phyloP scores from a whole-genome alignment of 352 stramenopile species.

The Pythium catenulatum region DNA sequence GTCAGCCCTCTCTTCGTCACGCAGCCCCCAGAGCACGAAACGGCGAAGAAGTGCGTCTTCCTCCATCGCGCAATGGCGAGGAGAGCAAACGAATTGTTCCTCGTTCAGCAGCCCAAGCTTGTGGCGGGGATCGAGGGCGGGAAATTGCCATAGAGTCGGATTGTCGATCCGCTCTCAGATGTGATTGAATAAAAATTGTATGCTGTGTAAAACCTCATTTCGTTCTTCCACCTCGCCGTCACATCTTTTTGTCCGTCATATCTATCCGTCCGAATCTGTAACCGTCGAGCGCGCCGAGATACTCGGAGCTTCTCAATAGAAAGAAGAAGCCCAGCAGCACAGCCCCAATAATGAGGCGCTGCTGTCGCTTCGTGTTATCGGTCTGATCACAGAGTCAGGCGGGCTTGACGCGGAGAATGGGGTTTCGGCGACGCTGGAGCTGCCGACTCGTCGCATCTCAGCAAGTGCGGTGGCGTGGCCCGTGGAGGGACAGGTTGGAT shows the following conservation, averaged over 20 bases:
- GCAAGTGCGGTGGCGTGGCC: not conserved
- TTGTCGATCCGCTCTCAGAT: not conserved
- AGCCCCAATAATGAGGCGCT: slow-evolving; percentile 56
- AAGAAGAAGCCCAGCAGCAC: slow-evolving; percentile 53
- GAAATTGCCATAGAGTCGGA: not conserved
- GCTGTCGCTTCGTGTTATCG: slow-evolving; percentile 19
- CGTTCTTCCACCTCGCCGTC: too few relatives aligned
- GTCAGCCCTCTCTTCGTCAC: too few relatives aligned
- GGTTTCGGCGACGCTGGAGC: not conserved
- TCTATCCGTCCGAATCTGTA: slow-evolving; percentile 26
- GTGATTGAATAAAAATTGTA: slow-evolving; percentile 1
- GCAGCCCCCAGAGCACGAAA: too few relatives aligned
- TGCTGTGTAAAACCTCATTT: not conserved
- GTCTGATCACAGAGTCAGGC: not conserved
- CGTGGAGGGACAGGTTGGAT: not conserved
- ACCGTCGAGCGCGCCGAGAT: not conserved
- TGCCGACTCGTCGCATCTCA: slow-evolving; percentile 20
- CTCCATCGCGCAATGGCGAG: too few relatives aligned
- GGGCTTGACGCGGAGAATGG: not conserved
- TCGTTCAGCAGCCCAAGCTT: not conserved
- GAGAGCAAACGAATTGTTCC: too few relatives aligned
- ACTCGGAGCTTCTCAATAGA: slow-evolving; percentile 49
- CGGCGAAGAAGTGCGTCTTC: too few relatives aligned
- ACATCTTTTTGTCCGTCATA: slow-evolving; percentile 16
- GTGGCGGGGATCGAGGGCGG: too few relatives aligned